phyloP scores from a whole-genome alignment of 352 stramenopile species.

The Globisporangium camurandrum region DNA sequence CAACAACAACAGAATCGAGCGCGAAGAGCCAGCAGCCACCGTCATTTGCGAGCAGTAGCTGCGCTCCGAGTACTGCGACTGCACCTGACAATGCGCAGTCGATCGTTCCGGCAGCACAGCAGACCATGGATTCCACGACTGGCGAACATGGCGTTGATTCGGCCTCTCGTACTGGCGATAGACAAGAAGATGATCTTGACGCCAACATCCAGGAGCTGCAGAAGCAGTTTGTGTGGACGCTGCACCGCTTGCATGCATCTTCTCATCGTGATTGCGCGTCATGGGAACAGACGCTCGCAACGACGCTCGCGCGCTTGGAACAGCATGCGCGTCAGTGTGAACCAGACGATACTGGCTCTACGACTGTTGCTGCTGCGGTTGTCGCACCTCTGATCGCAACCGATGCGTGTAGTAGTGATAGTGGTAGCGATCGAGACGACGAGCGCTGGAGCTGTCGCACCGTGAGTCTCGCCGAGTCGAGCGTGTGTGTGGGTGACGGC shows the following conservation, averaged over 20 bases:
- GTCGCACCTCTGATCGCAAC: neutral
- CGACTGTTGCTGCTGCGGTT: neutral
- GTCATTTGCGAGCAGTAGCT: no score
- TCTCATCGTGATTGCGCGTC: neutral
- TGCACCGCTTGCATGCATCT: neutral
- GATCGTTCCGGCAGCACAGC: neutral
- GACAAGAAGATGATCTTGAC: neutral
- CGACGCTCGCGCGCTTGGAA: conserved; percentile 4
- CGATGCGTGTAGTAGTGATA: neutral
- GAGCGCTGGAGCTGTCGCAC: conserved; percentile 9
- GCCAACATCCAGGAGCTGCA: neutral
- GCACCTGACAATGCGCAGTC: no score
- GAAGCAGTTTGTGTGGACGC: conserved; percentile 1
- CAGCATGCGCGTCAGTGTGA: neutral
- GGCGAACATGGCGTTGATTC: no score
- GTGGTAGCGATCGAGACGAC: neutral
- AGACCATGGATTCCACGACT: no score
- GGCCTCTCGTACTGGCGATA: neutral
- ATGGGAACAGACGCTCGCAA: neutral
- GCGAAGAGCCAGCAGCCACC: neutral
- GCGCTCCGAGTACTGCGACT: no score
- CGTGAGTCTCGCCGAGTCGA: conserved; percentile 4
- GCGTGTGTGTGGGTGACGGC: neutral
- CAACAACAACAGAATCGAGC: neutral
- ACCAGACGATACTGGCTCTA: no score